Conservation (phyloP, 192 early-diverging fungal species). For the Diversispora epigaea region DNA sequence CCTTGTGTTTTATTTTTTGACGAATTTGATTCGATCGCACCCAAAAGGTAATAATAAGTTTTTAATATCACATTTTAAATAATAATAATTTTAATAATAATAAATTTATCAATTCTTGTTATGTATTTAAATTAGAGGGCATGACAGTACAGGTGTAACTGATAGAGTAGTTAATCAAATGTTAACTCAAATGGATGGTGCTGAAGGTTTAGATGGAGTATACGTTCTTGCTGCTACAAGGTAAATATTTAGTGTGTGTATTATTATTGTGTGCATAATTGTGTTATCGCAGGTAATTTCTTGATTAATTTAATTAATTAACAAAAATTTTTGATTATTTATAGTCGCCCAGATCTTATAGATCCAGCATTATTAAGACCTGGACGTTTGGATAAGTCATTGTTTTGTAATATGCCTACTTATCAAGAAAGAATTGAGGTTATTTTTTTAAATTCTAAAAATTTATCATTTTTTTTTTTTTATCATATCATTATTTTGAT, state of each 20-base stretch:
- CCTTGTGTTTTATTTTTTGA: slow-evolving; percentile 98
- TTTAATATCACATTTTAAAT: no score
- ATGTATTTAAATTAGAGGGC: slow-evolving; percentile 62
- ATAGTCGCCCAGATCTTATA: slow-evolving; percentile 78
- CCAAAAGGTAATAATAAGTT: slow-evolving; percentile 59
- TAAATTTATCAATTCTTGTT: neutral
- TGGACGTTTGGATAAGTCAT: slow-evolving; percentile 78
- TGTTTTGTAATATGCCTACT: slow-evolving; percentile 85
- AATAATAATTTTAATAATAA: no score
- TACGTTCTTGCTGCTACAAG: slow-evolving; percentile 95
- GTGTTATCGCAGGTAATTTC: no score
- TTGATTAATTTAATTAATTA: neutral
- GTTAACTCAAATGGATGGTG: slow-evolving; percentile 98
- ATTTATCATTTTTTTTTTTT: neutral
- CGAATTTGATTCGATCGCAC: slow-evolving; percentile 97
- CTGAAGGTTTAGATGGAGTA: slow-evolving; percentile 92
- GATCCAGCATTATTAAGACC: slow-evolving; percentile 81
- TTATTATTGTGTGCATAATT: no score
- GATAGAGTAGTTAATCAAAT: slow-evolving; percentile 99
- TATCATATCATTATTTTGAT: slow-evolving; percentile 11
- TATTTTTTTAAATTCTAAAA: neutral
- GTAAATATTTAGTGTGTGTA: no score
- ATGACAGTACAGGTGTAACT: slow-evolving; percentile 97
- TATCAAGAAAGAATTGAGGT: slow-evolving; percentile 70
- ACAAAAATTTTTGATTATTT: neutral